These are phyloP conservation scores for Solanum pimpinellifolium DNA, from an alignment of 257 asterid species.

Conservation along the genomic window DNA sequence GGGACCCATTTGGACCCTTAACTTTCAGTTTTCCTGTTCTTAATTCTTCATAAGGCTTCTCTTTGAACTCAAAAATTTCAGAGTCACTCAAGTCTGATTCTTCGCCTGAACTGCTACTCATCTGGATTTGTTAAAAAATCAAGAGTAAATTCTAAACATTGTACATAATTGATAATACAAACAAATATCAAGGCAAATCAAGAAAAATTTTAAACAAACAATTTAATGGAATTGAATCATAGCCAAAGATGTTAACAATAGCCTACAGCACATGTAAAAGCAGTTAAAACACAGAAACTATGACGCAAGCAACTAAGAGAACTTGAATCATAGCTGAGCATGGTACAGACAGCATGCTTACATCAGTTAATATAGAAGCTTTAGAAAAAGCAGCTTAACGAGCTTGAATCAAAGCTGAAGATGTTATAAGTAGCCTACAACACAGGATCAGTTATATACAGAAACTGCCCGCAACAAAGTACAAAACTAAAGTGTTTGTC, in stretches of 20 bases:
- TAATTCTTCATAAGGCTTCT: slow-evolving; percentile 63
- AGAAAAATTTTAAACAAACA: neutral
- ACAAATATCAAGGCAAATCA: neutral
- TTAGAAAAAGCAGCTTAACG: neutral
- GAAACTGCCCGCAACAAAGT: neutral
- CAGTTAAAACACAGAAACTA: neutral
- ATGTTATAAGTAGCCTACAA: neutral
- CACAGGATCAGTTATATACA: neutral
- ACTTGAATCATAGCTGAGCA: neutral
- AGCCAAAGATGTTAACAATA: neutral
- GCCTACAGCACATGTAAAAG: neutral
- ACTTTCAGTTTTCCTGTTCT: slow-evolving; percentile 59
- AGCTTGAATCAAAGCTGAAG: neutral
- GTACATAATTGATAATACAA: neutral
- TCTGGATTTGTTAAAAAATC: slow-evolving; percentile 11
- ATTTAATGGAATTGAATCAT: neutral
- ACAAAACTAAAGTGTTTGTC: neutral
- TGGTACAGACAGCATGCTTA: neutral
- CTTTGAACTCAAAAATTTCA: slow-evolving; percentile 65
- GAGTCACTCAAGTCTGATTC: slow-evolving; percentile 78
- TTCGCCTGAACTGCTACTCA: slow-evolving; percentile 76
- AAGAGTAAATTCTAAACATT: neutral
- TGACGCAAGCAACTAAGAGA: neutral
- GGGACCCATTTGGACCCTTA: slow-evolving; percentile 66
- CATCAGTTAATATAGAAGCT: neutral